A percentile compares a stretch with the other conserved stretches of the same genome.
Conservation (phyloP, 2,329 filamentous ascomycete genomes). For the Acephala macrosclerotiorum region DNA sequence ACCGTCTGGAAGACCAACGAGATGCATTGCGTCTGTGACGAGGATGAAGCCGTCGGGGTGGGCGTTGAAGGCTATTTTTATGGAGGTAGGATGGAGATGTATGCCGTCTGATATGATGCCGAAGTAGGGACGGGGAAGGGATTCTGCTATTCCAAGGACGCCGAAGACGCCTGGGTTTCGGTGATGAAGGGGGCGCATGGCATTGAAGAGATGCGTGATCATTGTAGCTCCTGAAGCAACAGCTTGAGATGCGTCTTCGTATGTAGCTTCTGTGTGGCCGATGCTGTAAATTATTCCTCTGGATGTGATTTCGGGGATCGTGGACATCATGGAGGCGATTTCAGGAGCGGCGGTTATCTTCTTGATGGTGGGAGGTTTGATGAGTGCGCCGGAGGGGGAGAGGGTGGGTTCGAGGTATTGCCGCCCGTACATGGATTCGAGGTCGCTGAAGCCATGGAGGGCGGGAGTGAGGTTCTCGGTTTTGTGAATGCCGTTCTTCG, state of each 20-base stretch:
- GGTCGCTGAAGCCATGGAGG: constrained; percentile 64
- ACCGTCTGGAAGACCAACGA: constrained; percentile 84
- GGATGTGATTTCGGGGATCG: constrained; percentile 71
- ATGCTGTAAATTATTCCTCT: constrained; percentile 79
- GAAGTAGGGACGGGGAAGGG: constrained; percentile 71
- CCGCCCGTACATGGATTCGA: constrained; percentile 75
- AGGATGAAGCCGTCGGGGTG: constrained; percentile 86
- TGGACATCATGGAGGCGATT: constrained; percentile 69
- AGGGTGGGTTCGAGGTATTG: constrained; percentile 63
- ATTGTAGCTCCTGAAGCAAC: constrained; percentile 81
- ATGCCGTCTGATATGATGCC: constrained; percentile 92
- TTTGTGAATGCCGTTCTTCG: constrained; percentile 89
- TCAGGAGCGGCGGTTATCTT: constrained; percentile 91
- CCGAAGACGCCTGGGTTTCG: constrained; percentile 92
- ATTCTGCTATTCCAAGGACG: constrained; percentile 73
- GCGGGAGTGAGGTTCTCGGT: constrained; percentile 72
- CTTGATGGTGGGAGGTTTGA: constrained; percentile 58
- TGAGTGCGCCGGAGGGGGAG: constrained; percentile 47
- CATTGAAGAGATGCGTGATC: constrained; percentile 95
- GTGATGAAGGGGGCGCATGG: constrained; percentile 90
- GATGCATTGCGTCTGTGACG: constrained; percentile 91
- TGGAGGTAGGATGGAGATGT: constrained; percentile 85
- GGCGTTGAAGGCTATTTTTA: constrained; percentile 88
- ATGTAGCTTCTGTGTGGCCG: constrained; percentile 87
- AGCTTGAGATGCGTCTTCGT: constrained; percentile 78